These are phyloP conservation scores for Xylaria sp. DNA, from an alignment of 495 filamentous ascomycete genomes.

Conservation along the genomic window DNA sequence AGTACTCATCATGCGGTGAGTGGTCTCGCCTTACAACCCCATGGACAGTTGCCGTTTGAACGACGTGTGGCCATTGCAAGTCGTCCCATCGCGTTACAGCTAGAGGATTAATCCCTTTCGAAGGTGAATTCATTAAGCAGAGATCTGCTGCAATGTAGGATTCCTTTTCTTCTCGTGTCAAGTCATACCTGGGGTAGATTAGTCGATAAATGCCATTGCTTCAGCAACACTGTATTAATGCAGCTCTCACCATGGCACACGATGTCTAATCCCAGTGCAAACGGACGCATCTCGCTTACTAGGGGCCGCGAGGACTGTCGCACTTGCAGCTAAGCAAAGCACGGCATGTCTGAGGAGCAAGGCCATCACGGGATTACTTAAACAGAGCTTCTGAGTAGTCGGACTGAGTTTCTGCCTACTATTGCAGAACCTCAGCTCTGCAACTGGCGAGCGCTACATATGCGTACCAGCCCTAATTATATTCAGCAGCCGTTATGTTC, in stretches of 20 bases:
- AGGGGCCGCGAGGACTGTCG: background rate
- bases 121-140: constrained; percentile 50
- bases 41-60: constrained; percentile 45
- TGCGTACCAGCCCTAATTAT: background rate
- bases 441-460: background rate
- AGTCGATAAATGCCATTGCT: background rate
- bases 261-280: constrained; percentile 3
- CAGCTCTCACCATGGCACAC: constrained; percentile 1
- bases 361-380: background rate
- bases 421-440: background rate
- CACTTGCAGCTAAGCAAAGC: background rate
- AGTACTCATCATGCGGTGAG: background rate
- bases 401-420: background rate
- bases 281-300: constrained; percentile 1
- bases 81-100: constrained; percentile 53
- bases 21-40: constrained; percentile 29
- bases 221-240: no score
- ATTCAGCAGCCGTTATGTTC: background rate
- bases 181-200: constrained; percentile 37
- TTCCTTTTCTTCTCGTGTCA: constrained; percentile 47
- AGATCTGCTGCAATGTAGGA: constrained; percentile 52
- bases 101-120: constrained; percentile 37
- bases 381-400: background rate
- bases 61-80: constrained; percentile 47
- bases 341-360: background rate